Base-by-base conservation (phyloP, 2,329 filamentous ascomycete genomes). In the Scortechinia acanthostroma region DNA sequence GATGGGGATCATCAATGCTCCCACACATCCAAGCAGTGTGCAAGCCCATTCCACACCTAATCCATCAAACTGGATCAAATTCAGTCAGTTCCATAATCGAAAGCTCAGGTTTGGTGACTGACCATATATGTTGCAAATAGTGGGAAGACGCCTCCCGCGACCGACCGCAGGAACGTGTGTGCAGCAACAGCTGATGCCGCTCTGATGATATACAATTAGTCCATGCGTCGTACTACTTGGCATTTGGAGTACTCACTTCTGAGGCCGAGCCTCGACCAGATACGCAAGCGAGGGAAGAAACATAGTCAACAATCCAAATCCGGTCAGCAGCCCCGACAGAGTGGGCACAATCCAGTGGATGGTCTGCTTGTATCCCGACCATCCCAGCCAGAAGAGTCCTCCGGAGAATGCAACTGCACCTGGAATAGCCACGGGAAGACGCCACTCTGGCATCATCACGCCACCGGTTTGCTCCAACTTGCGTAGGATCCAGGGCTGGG, bases 261-360 rank as follows among this genome's bases (percentile, higher is more conserved):
- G 78, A 55, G 82, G 75, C 55, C 84, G 85, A 6, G 80, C 80
- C 55, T 91, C 87, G 47, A 91, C 82, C 3, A 91, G 76, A 59
- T 91, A 91, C 66, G 91, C 93, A 48, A 93, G 68, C 13, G 83
- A 73, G 52, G 88, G 84, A 25, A 93, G 77, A 70, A 91, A 91
- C 56, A 93, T 90, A 21, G 83, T 84, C 65, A 90, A 83, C 56
- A 93, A 80, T 3, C 88, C 87, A 42, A 88, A 86, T 3, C 88
- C 88, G 43, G 81, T 76, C 63, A 75, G 68, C 43, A 85, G 60
- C 43, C 80, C 80, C 3, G 78, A 83, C 4, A 75, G 62, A 2
- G 77, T 70, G 3, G 80, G 80, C 1, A 79, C 77, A 43, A 80
- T 77, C 80, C 80, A 85, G 63, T 81, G 79, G 20, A 83, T 69